A percentile compares a stretch with the other conserved stretches of the same genome.
These are phyloP conservation scores for Sporothrix pallida DNA, from an alignment of 2,329 filamentous ascomycete genomes.

Conservation along the genomic window DNA sequence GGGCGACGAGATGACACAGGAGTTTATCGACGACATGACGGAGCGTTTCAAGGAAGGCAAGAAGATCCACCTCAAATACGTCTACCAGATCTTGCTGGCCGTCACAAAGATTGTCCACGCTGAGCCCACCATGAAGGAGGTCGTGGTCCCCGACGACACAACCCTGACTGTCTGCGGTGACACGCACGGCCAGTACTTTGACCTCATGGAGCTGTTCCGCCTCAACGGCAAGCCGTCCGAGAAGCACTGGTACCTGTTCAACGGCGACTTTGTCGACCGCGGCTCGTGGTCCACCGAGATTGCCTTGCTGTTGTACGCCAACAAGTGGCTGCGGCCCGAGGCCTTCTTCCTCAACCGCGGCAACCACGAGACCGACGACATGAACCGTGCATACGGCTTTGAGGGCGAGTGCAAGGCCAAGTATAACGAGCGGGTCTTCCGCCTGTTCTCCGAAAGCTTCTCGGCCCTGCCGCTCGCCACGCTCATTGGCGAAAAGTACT, in stretches of 20 bases:
- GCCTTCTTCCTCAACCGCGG: slow-evolving; percentile 95
- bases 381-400: slow-evolving; percentile 98
- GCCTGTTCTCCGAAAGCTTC: slow-evolving; percentile 97
- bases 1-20: slow-evolving; percentile 85
- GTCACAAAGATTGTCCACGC: slow-evolving; percentile 89
- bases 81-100: slow-evolving; percentile 91
- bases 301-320: slow-evolving; percentile 88
- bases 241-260: slow-evolving; percentile 94
- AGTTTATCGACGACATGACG: slow-evolving; percentile 98
- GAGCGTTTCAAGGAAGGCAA: slow-evolving; percentile 95
- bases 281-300: slow-evolving; percentile 99
- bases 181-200: slow-evolving; percentile 97
- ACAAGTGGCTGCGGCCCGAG: slow-evolving; percentile 91
- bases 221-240: slow-evolving; percentile 84
- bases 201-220: slow-evolving; percentile 93
- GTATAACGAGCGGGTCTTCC: slow-evolving; percentile 93
- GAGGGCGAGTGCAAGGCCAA: slow-evolving; percentile 98
- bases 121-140: slow-evolving; percentile 96
- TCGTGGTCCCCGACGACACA: slow-evolving; percentile 76
- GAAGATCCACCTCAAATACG: slow-evolving; percentile 94
- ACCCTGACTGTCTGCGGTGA: slow-evolving; percentile 95
- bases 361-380: slow-evolving; percentile 98
- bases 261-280: slow-evolving; percentile 97
- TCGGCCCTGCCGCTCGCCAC: slow-evolving; percentile 91
- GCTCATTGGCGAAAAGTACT: slow-evolving; percentile 85